Base-by-base conservation (phyloP, 306 rosid genomes). In the Prinsepia uniflora region DNA sequence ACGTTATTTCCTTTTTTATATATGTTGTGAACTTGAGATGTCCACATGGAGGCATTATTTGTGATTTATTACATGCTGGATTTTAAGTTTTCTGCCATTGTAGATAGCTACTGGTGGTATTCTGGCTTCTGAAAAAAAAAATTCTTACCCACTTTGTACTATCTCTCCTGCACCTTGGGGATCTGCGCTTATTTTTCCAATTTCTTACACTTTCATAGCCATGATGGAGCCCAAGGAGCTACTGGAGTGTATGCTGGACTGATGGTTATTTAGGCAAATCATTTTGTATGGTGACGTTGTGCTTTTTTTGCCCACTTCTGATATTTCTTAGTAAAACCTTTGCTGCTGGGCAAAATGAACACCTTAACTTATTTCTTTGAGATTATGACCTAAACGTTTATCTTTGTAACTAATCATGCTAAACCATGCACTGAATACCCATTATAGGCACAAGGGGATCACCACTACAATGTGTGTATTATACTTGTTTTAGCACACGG, bases 111-210 rank as follows among this genome's bases (percentile, higher is more conserved):
- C 99, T 2, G 91, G 97, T 62, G 99, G 99, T 77, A 84, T 95
- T 65, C 97, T 97, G 75, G 89, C 90, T 36, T 90, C 97, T 0
- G 92, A 86, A 42, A 76, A 85, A 24, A 76, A 85, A 24, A 24
- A 2, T 20, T 43, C 85, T 73, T 89, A 91, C 71, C 99, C 97
- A 69, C 93, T 95, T 17, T 97, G 99, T 58, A 76, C 93, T 67
- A 95, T 95, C 77, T 79, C 99, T 58, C 96, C 99, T 75, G 99
- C 99, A 58, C 99, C 99, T 69, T 95, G 99, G 99, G 99, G 99
- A 13, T 95, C 97, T 60, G 99, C 99, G 61, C 99, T 95, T 73
- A 95, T 95, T 75, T 88, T 95, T 75, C 99, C 99, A 42, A 95
- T 95, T 68, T 95, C 99, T 40, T 95, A 95, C 76, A 86, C 97